A percentile compares a stretch with the other conserved stretches of the same genome.
Conservation (phyloP, 2,329 filamentous ascomycete genomes). For the Penicillium hesseltinei region DNA sequence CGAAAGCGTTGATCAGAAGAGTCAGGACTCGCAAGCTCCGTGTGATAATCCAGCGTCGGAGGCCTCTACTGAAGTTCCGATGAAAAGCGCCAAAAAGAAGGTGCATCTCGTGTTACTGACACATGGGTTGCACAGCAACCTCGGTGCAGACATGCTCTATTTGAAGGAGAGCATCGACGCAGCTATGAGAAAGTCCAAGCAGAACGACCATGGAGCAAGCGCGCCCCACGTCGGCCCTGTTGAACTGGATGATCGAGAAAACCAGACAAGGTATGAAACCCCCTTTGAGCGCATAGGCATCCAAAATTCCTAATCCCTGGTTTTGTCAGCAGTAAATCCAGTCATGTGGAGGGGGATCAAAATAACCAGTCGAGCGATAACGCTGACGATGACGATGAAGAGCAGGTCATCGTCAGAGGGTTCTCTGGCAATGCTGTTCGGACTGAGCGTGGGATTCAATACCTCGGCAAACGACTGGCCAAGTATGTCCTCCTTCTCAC, state of each 20-base stretch:
- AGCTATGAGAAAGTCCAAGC: conserved; percentile 67
- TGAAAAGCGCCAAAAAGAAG: conserved; percentile 40
- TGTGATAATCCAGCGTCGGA: conserved; percentile 7
- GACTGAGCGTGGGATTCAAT: conserved; percentile 95
- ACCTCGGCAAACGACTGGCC: conserved; percentile 88
- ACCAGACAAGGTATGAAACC: background rate
- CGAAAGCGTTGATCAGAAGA: conserved; percentile 35
- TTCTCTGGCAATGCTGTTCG: conserved; percentile 86
- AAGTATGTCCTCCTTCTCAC: conserved; percentile 87
- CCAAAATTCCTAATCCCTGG: background rate
- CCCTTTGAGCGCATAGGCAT: background rate
- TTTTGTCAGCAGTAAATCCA: background rate
- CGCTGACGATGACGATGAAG: conserved; percentile 52
- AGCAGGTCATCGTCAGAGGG: conserved; percentile 82
- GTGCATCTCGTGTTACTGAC: conserved; percentile 90
- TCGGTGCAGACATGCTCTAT: conserved; percentile 94
- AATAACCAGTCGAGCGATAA: conserved; percentile 7
- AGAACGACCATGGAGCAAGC: conserved; percentile 60
- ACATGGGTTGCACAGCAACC: conserved; percentile 92
- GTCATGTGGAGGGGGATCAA: background rate
- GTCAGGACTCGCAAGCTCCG: conserved; percentile 19
- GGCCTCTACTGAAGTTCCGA: conserved; percentile 9
- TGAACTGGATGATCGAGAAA: background rate
- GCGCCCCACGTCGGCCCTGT: background rate
- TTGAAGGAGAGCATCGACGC: conserved; percentile 96